phyloP scores from a whole-genome alignment of 108 stramenopile genomes.

The Cyclotella choctawhatcheeana region DNA sequence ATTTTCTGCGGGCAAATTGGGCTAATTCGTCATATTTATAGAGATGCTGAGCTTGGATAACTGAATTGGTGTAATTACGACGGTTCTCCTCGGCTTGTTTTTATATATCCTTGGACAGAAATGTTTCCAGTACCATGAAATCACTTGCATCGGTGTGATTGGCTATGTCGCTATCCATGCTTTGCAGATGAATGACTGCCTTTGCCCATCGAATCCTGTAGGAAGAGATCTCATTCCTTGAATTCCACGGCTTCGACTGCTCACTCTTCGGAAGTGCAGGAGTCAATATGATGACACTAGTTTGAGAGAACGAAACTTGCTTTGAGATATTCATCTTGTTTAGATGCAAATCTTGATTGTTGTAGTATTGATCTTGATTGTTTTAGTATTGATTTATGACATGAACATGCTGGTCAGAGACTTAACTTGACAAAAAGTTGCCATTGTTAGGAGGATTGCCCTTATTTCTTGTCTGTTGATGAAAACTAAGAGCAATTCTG shows the following conservation, averaged over 20 bases:
- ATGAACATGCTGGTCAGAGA: no score
- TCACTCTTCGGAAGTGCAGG: not conserved
- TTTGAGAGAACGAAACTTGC: not conserved
- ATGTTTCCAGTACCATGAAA: not conserved
- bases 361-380: no score
- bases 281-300: not conserved
- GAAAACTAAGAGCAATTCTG: no score
- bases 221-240: not conserved
- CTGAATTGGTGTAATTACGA: not conserved
- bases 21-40: not conserved
- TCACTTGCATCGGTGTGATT: slow-evolving; percentile 1
- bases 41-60: not conserved
- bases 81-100: not conserved
- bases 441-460: no score
- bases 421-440: no score
- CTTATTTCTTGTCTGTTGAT: no score
- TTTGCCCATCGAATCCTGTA: not conserved
- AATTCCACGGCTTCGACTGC: not conserved
- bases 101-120: not conserved
- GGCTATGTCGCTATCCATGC: not conserved
- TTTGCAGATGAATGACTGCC: not conserved
- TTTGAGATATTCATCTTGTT: not conserved
- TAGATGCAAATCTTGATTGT: not conserved
- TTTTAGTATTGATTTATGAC: no score
- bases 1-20: not conserved